These are phyloP conservation scores for Articulospora tetracladia DNA, from an alignment of 495 filamentous ascomycete species.

Conservation along the genomic window DNA sequence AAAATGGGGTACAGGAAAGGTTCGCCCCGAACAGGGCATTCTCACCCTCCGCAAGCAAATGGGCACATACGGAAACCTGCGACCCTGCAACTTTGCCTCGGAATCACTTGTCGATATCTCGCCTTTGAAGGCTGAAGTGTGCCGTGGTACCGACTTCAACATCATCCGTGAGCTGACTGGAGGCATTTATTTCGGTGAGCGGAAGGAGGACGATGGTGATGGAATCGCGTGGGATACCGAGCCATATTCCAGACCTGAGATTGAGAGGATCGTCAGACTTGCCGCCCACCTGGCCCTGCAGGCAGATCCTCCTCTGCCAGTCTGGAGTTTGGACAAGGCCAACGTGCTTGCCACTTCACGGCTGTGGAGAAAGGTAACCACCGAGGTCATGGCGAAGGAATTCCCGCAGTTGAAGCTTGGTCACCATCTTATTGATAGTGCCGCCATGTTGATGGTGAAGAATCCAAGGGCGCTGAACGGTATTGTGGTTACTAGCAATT, in stretches of 20 bases:
- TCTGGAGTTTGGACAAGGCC: conserved; percentile 93
- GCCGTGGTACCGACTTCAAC: conserved; percentile 87
- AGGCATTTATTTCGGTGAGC: conserved; percentile 95
- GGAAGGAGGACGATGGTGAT: conserved; percentile 78
- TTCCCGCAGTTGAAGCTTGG: conserved; percentile 81
- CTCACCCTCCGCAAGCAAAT: conserved; percentile 92
- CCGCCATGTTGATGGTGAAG: conserved; percentile 97
- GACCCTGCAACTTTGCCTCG: conserved; percentile 94
- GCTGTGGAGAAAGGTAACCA: conserved; percentile 86
- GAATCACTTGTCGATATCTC: conserved; percentile 82
- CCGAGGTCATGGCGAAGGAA: conserved; percentile 77
- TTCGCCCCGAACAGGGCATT: conserved; percentile 93
- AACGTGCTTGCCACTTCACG: conserved; percentile 91
- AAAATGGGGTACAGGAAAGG: conserved; percentile 89
- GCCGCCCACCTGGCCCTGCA: conserved; percentile 79
- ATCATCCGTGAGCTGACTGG: conserved; percentile 93
- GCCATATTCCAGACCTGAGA: conserved; percentile 81
- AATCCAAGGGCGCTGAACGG: conserved; percentile 88
- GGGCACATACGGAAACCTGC: conserved; percentile 92
- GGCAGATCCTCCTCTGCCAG: conserved; percentile 72
- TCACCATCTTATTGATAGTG: conserved; percentile 93
- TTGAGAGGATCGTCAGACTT: conserved; percentile 84
- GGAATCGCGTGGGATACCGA: conserved; percentile 85
- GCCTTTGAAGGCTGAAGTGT: conserved; percentile 83
- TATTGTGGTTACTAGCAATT: conserved; percentile 87